Evolutionary conservation across 2,329 filamentous ascomycete genomes (phyloP), one percentile per base, ranked within the genome.

Genomic region (Westerdykella ornata): DNA sequence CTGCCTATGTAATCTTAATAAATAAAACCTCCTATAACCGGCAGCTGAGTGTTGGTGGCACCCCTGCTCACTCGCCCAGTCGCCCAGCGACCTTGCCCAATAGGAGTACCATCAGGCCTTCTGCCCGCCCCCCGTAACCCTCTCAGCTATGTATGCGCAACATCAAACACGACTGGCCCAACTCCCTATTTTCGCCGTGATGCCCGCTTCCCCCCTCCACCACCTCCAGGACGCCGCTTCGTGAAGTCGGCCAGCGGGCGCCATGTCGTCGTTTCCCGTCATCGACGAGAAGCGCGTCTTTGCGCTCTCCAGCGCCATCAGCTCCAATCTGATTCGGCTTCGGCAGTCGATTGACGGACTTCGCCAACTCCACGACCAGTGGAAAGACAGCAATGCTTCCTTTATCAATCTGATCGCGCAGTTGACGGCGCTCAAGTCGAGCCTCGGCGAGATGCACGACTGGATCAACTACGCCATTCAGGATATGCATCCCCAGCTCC

Each of bases 341-440:
- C 59, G 62, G 34, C 52, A 57, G 37, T 52, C 50, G 30, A 63
- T 63, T 42, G 54, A 62, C 41, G 51, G 49, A 29, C 46, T 65
- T 43, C 55, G 62, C 26, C 55, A 60, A 38, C 59, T 65, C 29
- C 60, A 63, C 53, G 57, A 65, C 42, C 59, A 53, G 33, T 62
- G 54, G 53, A 57, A 49, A 35, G 59, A 59, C 45, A 45, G 48
- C 49, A 54, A 54, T 44, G 52, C 48, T 36, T 53, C 52, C 6
- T 58, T 54, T 14, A 65, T 65, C 46, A 63, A 65, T 38, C 50
- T 65, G 15, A 63, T 65, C 45, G 62, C 62, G 35, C 60, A 65
- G 39, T 39, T 63, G 22, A 60, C 60, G 1, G 53, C 60, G 1
- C 42, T 65, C 32, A 63, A 62, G 39, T 59, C 60, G 12, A 60